Evolutionary conservation across 352 stramenopile species (phyloP), one percentile per base, ranked within the genome.

Genomic region (Globisporangium nunn): DNA sequence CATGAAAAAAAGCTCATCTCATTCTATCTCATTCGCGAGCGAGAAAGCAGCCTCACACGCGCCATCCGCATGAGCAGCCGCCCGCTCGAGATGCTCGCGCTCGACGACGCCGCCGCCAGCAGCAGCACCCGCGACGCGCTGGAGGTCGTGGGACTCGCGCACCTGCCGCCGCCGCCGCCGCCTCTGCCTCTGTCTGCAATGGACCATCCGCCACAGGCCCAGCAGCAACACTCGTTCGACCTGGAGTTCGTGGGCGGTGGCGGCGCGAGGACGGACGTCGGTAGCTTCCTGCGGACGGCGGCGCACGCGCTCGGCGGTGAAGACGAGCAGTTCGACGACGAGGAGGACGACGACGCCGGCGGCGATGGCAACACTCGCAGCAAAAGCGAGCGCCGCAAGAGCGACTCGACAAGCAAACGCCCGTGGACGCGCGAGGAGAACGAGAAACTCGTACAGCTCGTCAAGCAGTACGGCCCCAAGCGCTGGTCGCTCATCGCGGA

Each of bases 401-500:
- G 73, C 14, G 83, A 95, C 54, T 82, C 81, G 5, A 95, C 90
- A 66, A 92, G 85, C 66, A 95, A 95, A 49, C 82, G 83, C 1
- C 81, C 82, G 2, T 95, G 85, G 85, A 92, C 85, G 5, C 69
- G 82, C 17, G 85, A 95, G 63, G 87, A 96, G 72, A 94, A 96
- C 51, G 82, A 89, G 29, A 88, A 94, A 58, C 72, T 96, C 15
- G 83, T 91, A 66, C 78, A 94, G 55, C 64, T 96, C 18, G 88
- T 96, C 48, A 88, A 90, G 61, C 82, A 95, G 63, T 95, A 95
- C 61, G 88, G 88, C 4, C 76, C 83, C 31, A 96, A 96, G 63
- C 71, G 86, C 47, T 96, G 88, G 88, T 93, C 87, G 37, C 68
- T 96, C 30, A 95, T 95, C 54, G 87, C 88, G 39, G 90, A 91